Percentiles rank a stretch among this genome's conserved stretches.
Conservation (phyloP, 345 rosid species). For the Pseudoturritis turrita region DNA sequence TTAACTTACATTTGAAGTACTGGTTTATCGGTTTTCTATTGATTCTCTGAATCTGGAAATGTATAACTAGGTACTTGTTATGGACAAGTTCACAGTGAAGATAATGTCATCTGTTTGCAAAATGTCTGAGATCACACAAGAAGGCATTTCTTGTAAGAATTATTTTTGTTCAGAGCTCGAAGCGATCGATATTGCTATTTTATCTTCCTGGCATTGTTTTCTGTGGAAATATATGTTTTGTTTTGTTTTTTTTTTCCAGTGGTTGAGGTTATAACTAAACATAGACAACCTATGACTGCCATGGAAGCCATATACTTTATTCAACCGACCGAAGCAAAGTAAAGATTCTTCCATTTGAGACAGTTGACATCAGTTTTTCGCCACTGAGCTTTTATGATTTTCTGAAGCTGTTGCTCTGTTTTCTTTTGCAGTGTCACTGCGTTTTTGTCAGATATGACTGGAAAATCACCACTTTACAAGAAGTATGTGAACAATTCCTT, state of each 20-base stretch:
- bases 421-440: conserved; percentile 52
- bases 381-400: background rate
- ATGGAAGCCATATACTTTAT: conserved; percentile 92
- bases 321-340: conserved; percentile 89
- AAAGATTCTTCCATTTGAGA: background rate
- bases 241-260: conserved; percentile 41
- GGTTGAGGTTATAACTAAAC: conserved; percentile 82
- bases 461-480: conserved; percentile 76
- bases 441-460: conserved; percentile 97
- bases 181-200: background rate
- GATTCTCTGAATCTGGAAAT: background rate
- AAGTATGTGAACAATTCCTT: conserved; percentile 52
- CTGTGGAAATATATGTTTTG: background rate
- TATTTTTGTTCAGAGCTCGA: background rate
- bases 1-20: background rate
- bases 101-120: conserved; percentile 81
- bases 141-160: conserved; percentile 93
- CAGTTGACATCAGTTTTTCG: background rate
- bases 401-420: background rate
- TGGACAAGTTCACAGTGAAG: conserved; percentile 92
- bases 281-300: conserved; percentile 87
- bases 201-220: background rate
- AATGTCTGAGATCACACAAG: conserved; percentile 91
- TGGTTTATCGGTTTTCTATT: background rate
- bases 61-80: conserved; percentile 67